Percentiles rank a stretch among this genome's conserved stretches.
These are phyloP conservation scores for Stephanodiscus triporus DNA, from an alignment of 108 stramenopile species.

Conservation along the genomic window DNA sequence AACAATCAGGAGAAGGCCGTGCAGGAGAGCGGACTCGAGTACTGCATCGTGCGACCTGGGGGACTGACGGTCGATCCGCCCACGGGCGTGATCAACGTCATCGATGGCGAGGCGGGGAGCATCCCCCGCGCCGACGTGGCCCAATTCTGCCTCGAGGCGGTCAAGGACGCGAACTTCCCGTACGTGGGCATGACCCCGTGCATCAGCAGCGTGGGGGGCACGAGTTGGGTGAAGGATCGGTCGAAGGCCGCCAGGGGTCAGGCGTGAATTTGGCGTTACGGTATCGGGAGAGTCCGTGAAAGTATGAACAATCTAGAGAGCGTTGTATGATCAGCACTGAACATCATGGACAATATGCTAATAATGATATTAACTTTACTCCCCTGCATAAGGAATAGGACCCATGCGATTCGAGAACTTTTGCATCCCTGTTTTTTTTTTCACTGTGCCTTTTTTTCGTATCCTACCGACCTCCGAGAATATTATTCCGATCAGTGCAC, in stretches of 20 bases:
- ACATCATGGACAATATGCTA: too few species aligned
- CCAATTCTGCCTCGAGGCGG: constrained; percentile 93
- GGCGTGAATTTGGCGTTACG: background rate
- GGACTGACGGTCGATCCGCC: constrained; percentile 95
- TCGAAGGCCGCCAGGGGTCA: constrained; percentile 80
- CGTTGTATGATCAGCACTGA: too few species aligned
- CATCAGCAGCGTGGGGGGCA: constrained; percentile 95
- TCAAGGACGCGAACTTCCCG: constrained; percentile 87
- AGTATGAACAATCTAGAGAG: too few species aligned
- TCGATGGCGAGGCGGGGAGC: constrained; percentile 94
- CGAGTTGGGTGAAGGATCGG: constrained; percentile 95
- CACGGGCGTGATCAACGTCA: constrained; percentile 97
- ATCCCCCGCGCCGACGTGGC: constrained; percentile 97
- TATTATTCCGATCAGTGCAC: too few species aligned
- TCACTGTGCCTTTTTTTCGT: too few species aligned
- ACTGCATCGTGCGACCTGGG: constrained; percentile 95
- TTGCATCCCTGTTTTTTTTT: too few species aligned
- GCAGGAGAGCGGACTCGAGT: constrained; percentile 83
- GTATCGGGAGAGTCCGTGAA: too few species aligned
- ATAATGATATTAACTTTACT: too few species aligned
- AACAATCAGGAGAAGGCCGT: constrained; percentile 95
- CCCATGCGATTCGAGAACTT: too few species aligned
- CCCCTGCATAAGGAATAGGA: too few species aligned
- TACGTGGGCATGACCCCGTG: constrained; percentile 94
- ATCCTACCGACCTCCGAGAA: too few species aligned